Base-by-base conservation (phyloP, 805 yeast genomes). In the Cyberlindnera xishuangbannaensis region DNA sequence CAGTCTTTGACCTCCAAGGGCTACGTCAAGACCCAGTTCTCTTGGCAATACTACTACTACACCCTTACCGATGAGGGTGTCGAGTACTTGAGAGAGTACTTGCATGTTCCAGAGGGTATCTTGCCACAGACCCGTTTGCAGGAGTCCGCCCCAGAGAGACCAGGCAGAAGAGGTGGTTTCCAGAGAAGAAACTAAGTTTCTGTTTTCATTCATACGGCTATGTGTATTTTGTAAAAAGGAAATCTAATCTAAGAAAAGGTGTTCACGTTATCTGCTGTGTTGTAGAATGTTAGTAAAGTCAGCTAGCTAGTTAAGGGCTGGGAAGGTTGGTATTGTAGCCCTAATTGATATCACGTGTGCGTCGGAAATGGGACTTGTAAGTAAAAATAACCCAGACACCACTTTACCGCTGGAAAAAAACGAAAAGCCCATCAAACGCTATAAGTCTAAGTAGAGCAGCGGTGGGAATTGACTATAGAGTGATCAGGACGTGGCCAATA, bases 21-120 rank as follows among this genome's bases (percentile, higher is more conserved):
- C 69, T 92, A 64, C 82, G 97, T 92, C 72, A 87, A 90, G 85
- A 92, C 99, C 61, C 97, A 87, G 76, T 92, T 90, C 83, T 90
- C 97, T 64, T 92, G 99, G 99, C 97, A 88, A 81, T 86, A 86
- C 81, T 92, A 92, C 78, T 92, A 92, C 95, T 92, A 92, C 94
- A 86, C 98, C 78, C 83, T 92, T 67, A 92, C 97, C 67, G 97
- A 92, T 67, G 96, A 85, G 73, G 99, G 99, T 82, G 90, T 92
- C 53, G 95, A 87, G 66, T 92, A 76, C 83, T 83, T 92, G 65
- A 84, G 97, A 76, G 87, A 85, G 67, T 92, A 87, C 85, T 83
- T 92, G 71, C 87, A 88, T 82, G 79, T 92, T 62, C 98, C 98
- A 74, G 95, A 84, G 71, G 95, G 87, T 73, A 83, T 92, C 69